Base-by-base conservation (phyloP, 1,284 basidiomycete genomes). In the Xanthoconium separans region DNA sequence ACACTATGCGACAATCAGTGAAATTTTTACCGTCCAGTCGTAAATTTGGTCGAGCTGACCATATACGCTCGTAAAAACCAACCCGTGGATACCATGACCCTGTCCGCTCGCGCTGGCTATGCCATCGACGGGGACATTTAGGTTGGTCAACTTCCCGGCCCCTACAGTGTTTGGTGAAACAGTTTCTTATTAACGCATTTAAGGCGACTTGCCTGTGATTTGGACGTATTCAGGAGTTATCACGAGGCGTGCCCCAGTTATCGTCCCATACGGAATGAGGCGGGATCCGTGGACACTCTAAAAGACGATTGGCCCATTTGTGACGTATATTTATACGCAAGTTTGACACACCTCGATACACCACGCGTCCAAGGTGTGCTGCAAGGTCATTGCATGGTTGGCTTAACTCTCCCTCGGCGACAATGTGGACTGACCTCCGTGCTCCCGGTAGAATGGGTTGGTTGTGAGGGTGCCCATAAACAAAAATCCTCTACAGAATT, bases 31-130 rank as follows among this genome's bases (percentile, higher is more conserved):
- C 51, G 84, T 87, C 86, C 87, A 89, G 61, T 87, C 81, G 58
- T 81, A 76, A 42, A 85, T 71, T 63, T 87, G 77, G 58, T 78
- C 60, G n/a, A 81, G 61, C 46, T 74, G 65, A 33, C 86, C 83
- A 70, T 89, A 88, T 16, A 85, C 85, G 60, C 66, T 81, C 33
- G 87, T 87, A 69, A 90, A 90, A 22, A 90, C 85, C 30, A 89
- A 73, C 8, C 83, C 83, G 44, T 85, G 88, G 50, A 85, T 78
- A 15, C 82, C 84, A 67, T 87, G 87, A 27, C 81, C 83, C 78
- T 83, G 79, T 36, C 80, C 79, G 60, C 81, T 79, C 41, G 79
- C 77, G 56, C 82, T 85, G 40, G 84, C 86, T 16, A 59, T 72
- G 57, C 89, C 87, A n/a, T 79, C 79, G 8, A 69, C 63, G 24